These are phyloP conservation scores for Medicago lupulina DNA, from an alignment of 306 rosid genomes.

Conservation along the genomic window DNA sequence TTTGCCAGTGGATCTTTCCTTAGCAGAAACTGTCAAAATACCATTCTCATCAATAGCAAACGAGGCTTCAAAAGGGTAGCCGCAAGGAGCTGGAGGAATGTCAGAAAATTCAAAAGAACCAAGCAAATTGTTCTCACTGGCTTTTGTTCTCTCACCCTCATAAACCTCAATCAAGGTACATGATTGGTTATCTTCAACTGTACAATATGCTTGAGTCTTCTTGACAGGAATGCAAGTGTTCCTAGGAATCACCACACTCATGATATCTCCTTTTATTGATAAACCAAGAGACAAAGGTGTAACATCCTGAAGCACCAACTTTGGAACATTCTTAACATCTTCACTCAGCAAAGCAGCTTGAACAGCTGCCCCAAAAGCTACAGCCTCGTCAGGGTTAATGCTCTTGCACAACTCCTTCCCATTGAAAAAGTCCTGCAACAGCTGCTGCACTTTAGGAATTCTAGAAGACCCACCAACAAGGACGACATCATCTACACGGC, in stretches of 20 bases:
- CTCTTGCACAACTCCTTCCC: background rate
- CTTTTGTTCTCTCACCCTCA: slow-evolving; percentile 10
- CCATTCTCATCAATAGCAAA: slow-evolving; percentile 37
- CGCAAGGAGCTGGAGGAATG: slow-evolving; percentile 51
- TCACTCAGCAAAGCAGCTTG: slow-evolving; percentile 14
- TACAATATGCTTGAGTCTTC: background rate
- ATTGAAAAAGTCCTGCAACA: background rate
- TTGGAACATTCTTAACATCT: slow-evolving; percentile 22
- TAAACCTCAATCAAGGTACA: slow-evolving; percentile 30
- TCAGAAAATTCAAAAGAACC: slow-evolving; percentile 45
- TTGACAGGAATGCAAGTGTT: slow-evolving; percentile 55
- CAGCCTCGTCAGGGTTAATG: slow-evolving; percentile 36
- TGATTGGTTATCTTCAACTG: slow-evolving; percentile 35
- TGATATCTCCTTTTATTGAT: background rate
- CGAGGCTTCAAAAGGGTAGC: slow-evolving; percentile 39
- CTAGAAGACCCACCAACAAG: slow-evolving; percentile 33
- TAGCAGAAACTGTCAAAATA: slow-evolving; percentile 3
- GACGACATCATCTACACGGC: slow-evolving; percentile 6
- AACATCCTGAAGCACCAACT: slow-evolving; percentile 50
- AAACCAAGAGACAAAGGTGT: slow-evolving; percentile 55
- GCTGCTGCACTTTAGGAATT: slow-evolving; percentile 23
- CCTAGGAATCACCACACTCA: slow-evolving; percentile 36
- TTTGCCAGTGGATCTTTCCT: background rate
- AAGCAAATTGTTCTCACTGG: slow-evolving; percentile 50
- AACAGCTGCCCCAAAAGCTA: slow-evolving; percentile 38